Conservation (phyloP, 2,329 filamentous ascomycete species). For the Ceratocystis papillata region DNA sequence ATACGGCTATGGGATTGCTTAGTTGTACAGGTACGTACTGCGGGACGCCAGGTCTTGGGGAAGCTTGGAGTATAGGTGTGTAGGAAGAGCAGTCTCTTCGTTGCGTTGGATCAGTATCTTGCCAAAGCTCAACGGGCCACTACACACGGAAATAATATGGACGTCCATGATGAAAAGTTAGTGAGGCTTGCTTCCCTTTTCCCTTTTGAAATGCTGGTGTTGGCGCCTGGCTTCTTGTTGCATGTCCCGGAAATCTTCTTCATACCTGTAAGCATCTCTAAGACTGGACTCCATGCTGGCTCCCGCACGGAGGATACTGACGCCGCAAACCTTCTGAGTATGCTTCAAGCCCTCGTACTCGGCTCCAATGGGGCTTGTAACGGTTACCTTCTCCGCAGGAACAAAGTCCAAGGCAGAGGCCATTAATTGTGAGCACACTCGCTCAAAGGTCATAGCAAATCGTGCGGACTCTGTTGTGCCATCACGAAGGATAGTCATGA, state of each 20-base stretch:
- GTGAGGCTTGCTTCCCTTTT: neutral
- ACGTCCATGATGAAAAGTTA: neutral
- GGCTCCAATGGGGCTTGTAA: slow-evolving; percentile 25
- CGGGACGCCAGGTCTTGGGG: slow-evolving; percentile 26
- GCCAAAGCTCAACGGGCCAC: slow-evolving; percentile 30
- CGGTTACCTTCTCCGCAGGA: slow-evolving; percentile 17
- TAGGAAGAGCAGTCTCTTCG: slow-evolving; percentile 29
- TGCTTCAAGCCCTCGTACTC: slow-evolving; percentile 23
- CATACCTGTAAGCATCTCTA: slow-evolving; percentile 28
- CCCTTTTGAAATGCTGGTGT: neutral
- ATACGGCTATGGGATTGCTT: neutral
- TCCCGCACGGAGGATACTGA: slow-evolving; percentile 31
- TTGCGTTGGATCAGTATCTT: slow-evolving; percentile 32
- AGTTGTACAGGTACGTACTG: slow-evolving; percentile 15
- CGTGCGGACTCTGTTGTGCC: slow-evolving; percentile 20
- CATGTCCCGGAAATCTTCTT: neutral
- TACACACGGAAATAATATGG: neutral
- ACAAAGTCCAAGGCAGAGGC: slow-evolving; percentile 24
- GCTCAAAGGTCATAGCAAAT: slow-evolving; percentile 24
- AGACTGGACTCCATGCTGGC: slow-evolving; percentile 30
- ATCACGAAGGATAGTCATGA: slow-evolving; percentile 25
- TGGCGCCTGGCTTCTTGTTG: neutral
- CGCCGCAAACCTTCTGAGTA: slow-evolving; percentile 28
- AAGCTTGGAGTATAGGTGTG: slow-evolving; percentile 30
- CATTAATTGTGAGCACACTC: slow-evolving; percentile 23